These are phyloP conservation scores for Elsinoe ampelina DNA, from an alignment of 2,329 filamentous ascomycete species.

Conservation along the genomic window DNA sequence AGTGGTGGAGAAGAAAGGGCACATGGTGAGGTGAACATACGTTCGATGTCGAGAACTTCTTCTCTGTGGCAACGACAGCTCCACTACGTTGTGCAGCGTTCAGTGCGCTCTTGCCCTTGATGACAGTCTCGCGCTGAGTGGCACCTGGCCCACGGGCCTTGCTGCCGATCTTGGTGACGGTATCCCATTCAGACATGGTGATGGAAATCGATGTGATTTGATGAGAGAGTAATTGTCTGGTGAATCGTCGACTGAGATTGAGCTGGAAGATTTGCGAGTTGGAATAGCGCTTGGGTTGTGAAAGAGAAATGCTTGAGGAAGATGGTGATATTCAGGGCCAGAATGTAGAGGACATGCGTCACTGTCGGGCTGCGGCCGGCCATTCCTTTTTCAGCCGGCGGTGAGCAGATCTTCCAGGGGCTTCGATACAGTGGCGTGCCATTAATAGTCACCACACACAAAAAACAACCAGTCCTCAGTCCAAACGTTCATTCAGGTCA, in stretches of 20 bases:
- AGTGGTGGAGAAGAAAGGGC: not conserved
- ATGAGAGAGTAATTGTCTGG: not conserved
- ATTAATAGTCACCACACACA: not conserved
- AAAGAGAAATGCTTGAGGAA: not conserved
- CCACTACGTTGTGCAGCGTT: slow-evolving; percentile 85
- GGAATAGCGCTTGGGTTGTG: not conserved
- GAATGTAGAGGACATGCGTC: slow-evolving; percentile 6
- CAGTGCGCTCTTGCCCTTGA: slow-evolving; percentile 72
- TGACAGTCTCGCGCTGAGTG: slow-evolving; percentile 69
- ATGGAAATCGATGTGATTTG: not conserved
- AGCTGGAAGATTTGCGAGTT: not conserved
- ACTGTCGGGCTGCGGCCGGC: not conserved
- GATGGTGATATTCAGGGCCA: not conserved
- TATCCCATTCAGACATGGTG: slow-evolving; percentile 66
- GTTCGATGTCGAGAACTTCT: slow-evolving; percentile 78
- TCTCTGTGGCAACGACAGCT: slow-evolving; percentile 71
- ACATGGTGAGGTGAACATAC: slow-evolving; percentile 44
- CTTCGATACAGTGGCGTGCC: slow-evolving; percentile 1
- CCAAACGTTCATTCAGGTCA: too few relatives aligned
- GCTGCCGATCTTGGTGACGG: slow-evolving; percentile 86
- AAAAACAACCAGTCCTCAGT: too few relatives aligned
- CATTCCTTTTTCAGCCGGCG: slow-evolving; percentile 8
- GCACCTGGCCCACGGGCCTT: slow-evolving; percentile 62
- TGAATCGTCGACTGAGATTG: not conserved
- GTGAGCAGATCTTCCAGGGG: slow-evolving; percentile 8